phyloP scores from a whole-genome alignment of 1,139 yeast species.

The Diutina rugosa region DNA sequence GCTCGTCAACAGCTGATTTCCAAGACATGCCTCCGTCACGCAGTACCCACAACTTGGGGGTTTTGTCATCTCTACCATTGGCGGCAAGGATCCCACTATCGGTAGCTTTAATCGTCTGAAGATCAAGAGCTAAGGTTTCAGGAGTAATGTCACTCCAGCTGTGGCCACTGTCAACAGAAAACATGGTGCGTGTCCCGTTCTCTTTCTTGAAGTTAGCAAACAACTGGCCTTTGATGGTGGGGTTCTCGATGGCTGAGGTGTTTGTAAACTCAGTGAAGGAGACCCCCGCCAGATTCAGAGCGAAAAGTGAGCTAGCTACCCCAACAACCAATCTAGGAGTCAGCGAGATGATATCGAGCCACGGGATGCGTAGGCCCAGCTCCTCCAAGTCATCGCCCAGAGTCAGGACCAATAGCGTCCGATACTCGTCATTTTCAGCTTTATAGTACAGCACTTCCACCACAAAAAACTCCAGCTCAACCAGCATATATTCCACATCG shows the following conservation, averaged over 20 bases:
- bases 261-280: neutral
- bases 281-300: neutral
- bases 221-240: neutral
- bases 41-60: too few relatives aligned
- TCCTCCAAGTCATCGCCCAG: neutral
- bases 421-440: neutral
- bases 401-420: neutral
- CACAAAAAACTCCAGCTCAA: neutral
- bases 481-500: neutral
- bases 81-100: too few relatives aligned
- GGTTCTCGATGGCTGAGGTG: neutral
- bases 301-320: neutral
- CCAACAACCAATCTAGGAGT: neutral
- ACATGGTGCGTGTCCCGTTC: neutral
- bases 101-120: neutral
- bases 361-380: neutral
- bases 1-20: too few relatives aligned
- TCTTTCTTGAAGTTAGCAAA: neutral
- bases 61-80: too few relatives aligned
- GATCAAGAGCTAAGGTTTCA: neutral
- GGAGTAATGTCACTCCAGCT: neutral
- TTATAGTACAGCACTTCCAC: neutral
- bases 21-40: too few relatives aligned
- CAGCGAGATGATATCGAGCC: neutral
- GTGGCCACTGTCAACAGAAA: neutral